A percentile compares a stretch with the other conserved stretches of the same genome.
phyloP scores from a whole-genome alignment of 768 basidiomycete genomes.

The Pleurotus platypus region DNA sequence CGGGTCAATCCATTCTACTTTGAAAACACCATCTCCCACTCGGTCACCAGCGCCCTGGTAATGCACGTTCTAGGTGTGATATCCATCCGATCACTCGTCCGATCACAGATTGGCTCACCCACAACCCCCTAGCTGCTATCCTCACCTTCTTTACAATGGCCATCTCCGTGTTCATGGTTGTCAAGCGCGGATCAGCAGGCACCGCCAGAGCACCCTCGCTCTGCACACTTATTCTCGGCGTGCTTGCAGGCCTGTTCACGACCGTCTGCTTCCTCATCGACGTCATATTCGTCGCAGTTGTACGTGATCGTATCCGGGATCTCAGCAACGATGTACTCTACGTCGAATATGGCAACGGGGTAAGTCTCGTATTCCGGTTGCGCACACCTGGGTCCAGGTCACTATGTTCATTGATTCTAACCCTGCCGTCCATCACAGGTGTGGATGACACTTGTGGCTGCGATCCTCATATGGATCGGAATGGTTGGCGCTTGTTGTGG shows the following conservation, averaged over 20 bases:
- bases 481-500: constrained; percentile 32
- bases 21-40: constrained; percentile 37
- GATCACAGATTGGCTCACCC: too few species aligned
- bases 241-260: constrained; percentile 40
- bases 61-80: constrained; percentile 50
- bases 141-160: constrained; percentile 49
- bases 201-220: constrained; percentile 34
- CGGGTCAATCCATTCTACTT: constrained; percentile 24
- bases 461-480: constrained; percentile 45
- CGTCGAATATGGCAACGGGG: constrained; percentile 49
- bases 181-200: constrained; percentile 33
- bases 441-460: constrained; percentile 53
- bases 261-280: constrained; percentile 53
- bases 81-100: too few species aligned
- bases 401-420: not conserved
- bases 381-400: not conserved
- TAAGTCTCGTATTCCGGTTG: constrained; percentile 18
- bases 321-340: constrained; percentile 35
- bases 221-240: constrained; percentile 30
- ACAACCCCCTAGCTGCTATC: constrained; percentile 33
- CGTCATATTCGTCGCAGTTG: constrained; percentile 43
- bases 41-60: constrained; percentile 45
- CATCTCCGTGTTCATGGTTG: constrained; percentile 42
- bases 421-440: constrained; percentile 25
- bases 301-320: constrained; percentile 37